Evolutionary conservation across 225 moss, liverwort and hornwort species (phyloP).

Genomic region (Pleurozium schreberi): DNA sequence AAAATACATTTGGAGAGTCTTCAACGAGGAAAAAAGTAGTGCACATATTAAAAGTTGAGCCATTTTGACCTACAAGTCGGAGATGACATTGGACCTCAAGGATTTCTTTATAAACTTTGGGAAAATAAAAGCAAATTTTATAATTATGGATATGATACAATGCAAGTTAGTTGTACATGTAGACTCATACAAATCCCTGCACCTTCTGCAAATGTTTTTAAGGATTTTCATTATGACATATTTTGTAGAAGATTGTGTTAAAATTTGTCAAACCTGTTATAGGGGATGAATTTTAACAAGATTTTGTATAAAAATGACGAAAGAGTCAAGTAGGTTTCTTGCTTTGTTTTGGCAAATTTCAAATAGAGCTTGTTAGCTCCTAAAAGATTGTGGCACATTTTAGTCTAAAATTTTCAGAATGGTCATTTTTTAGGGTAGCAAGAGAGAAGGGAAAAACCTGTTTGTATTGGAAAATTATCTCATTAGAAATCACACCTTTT

Average conservation of each 20-base stretch:
- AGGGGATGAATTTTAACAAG: not conserved
- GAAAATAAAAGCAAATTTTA: not conserved
- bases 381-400: fast-evolving
- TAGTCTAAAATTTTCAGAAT: not conserved
- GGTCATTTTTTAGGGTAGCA: fast-evolving
- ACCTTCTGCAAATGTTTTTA: fast-evolving
- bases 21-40: fast-evolving
- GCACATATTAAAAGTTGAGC: not conserved
- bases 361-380: fast-evolving
- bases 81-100: not conserved
- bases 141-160: not conserved
- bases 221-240: not conserved
- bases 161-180: not conserved
- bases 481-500: not conserved
- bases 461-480: not conserved
- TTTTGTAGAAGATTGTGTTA: not conserved
- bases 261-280: not conserved
- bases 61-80: fast-evolving
- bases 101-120: not conserved
- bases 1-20: not conserved
- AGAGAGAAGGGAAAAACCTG: not conserved
- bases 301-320: not conserved
- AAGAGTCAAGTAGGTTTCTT: not conserved
- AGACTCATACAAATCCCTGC: not conserved
- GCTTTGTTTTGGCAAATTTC: fast-evolving